Evolutionary conservation across 768 basidiomycete genomes (phyloP).

Genomic region (Boletales sp.): DNA sequence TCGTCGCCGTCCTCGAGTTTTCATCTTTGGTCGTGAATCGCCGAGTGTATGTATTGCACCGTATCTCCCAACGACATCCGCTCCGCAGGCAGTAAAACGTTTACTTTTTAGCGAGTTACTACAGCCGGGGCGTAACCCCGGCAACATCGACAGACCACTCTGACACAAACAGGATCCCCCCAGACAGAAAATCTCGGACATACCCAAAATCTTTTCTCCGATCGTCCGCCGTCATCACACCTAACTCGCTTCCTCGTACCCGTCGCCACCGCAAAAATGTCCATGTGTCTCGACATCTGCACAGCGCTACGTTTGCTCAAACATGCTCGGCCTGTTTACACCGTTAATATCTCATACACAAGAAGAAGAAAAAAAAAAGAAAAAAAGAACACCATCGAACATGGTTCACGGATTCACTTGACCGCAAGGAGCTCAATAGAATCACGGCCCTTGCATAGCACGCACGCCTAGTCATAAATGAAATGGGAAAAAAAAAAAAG

Average conservation of each 20-base stretch:
- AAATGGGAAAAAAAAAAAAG: not conserved
- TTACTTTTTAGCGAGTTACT: not conserved
- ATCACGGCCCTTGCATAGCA: too few relatives aligned
- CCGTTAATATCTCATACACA: conserved; percentile 5
- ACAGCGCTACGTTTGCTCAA: conserved; percentile 5
- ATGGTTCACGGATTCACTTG: not conserved
- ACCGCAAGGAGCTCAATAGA: not conserved
- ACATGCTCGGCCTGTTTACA: conserved; percentile 6
- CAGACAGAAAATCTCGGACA: conserved; percentile 4
- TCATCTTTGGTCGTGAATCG: conserved; percentile 17
- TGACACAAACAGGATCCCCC: too few relatives aligned
- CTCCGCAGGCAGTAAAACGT: not conserved
- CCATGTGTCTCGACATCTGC: not conserved
- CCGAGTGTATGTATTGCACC: not conserved
- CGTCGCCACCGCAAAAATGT: conserved; percentile 23
- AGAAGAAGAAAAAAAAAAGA: too few relatives aligned
- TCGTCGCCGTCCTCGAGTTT: not conserved
- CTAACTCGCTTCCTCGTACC: conserved; percentile 15
- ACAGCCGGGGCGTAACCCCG: too few relatives aligned
- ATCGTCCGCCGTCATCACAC: conserved; percentile 6
- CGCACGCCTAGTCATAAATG: too few relatives aligned
- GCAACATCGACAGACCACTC: too few relatives aligned
- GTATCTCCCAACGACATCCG: not conserved
- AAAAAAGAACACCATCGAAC: too few relatives aligned
- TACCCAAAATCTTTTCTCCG: conserved; percentile 1